A percentile compares a stretch with the other conserved stretches of the same genome.
Conservation (phyloP, 352 stramenopile species). For the Globisporangium iwayamae region DNA sequence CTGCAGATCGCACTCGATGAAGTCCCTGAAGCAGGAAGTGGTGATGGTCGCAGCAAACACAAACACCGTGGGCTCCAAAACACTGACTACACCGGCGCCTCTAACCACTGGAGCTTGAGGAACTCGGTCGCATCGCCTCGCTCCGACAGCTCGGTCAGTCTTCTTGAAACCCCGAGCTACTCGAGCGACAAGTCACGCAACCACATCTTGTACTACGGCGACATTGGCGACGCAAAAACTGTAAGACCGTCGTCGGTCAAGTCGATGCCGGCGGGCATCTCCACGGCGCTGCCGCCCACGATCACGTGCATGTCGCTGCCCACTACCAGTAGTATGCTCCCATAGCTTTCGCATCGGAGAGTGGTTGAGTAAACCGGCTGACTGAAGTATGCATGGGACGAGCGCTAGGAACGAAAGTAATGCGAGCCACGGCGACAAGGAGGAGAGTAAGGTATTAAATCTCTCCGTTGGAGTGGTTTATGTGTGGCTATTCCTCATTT, state of each 20-base stretch:
- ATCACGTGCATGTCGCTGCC: not conserved
- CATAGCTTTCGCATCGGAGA: too few relatives aligned
- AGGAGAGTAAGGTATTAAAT: not conserved
- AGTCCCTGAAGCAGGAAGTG: constrained; percentile 8
- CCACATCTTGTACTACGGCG: not conserved
- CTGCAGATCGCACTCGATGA: constrained; percentile 29
- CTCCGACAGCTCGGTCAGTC: constrained; percentile 4
- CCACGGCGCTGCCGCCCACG: not conserved
- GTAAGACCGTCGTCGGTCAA: constrained; percentile 1
- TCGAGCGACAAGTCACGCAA: constrained; percentile 1
- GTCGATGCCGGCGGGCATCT: not conserved
- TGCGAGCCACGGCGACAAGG: not conserved
- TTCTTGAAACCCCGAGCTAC: not conserved
- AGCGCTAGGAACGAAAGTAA: not conserved
- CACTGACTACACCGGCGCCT: not conserved
- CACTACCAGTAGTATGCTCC: not conserved
- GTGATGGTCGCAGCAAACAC: not conserved
- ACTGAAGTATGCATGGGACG: not conserved
- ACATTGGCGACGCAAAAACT: not conserved
- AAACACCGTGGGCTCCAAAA: not conserved
- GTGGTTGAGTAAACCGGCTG: not conserved
- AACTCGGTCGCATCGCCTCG: not conserved
- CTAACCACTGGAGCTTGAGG: constrained; percentile 4
- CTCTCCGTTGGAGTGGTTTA: too few relatives aligned
- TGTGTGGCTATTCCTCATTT: too few relatives aligned